Conservation (phyloP, 257 asterid species). For the Oldenlandia corymbosa region DNA sequence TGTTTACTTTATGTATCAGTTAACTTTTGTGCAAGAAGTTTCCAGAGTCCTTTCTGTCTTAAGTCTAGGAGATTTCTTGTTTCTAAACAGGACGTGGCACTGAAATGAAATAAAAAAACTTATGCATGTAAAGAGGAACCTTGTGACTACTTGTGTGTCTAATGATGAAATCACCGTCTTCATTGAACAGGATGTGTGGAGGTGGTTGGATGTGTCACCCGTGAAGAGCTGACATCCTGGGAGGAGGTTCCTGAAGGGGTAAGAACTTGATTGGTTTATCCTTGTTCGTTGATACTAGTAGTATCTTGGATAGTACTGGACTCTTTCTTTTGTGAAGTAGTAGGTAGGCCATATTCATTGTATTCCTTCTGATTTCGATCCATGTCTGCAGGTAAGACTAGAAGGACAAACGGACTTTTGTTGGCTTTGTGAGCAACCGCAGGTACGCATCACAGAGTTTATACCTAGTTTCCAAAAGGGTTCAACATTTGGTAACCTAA, state of each 20-base stretch:
- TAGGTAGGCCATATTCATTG: neutral
- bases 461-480: neutral
- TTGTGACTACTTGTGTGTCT: neutral
- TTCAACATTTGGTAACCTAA: neutral
- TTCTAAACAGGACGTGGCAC: neutral
- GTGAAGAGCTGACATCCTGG: conserved; percentile 75
- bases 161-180: neutral
- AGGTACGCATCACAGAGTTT: conserved; percentile 33
- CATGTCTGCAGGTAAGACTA: conserved; percentile 55
- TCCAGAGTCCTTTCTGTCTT: neutral
- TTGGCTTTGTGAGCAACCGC: conserved; percentile 97
- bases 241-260: conserved; percentile 78
- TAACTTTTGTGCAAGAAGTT: too few species aligned
- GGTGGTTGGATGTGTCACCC: conserved; percentile 73
- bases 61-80: neutral
- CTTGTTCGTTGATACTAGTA: neutral
- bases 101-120: neutral
- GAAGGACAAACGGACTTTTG: conserved; percentile 84
- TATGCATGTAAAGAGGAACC: neutral
- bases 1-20: neutral
- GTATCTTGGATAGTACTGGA: neutral
- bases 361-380: conserved; percentile 7
- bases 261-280: conserved; percentile 2
- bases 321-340: neutral
- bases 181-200: conserved; percentile 70